Evolutionary conservation across 2,329 filamentous ascomycete species (phyloP).

Genomic region (Trichoderma brevicompactum): DNA sequence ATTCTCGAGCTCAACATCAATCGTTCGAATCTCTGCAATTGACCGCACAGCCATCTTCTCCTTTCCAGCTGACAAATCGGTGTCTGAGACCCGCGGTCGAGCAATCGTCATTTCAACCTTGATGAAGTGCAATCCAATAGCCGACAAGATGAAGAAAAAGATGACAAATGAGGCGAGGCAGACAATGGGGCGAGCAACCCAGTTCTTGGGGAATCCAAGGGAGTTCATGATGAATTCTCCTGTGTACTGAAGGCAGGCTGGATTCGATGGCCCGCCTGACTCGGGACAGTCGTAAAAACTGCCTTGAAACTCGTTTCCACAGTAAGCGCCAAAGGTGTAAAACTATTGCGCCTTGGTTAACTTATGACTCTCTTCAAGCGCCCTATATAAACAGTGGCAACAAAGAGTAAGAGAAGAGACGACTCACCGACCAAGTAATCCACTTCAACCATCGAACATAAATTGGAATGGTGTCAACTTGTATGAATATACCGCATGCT

Average conservation of each 20-base stretch:
- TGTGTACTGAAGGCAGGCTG: constrained; percentile 69
- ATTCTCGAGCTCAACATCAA: constrained; percentile 66
- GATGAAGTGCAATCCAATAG: constrained; percentile 65
- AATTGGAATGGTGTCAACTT: constrained; percentile 71
- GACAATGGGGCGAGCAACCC: constrained; percentile 69
- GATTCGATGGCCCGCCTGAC: constrained; percentile 63
- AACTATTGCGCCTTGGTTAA: constrained; percentile 48
- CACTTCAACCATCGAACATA: constrained; percentile 81
- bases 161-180: constrained; percentile 64
- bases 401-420: neutral
- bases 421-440: constrained; percentile 60
- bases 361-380: neutral
- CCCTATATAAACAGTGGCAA: neutral
- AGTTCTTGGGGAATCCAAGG: constrained; percentile 68
- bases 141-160: constrained; percentile 65
- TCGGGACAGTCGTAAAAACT: constrained; percentile 75
- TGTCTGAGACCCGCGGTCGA: constrained; percentile 60
- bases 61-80: constrained; percentile 70
- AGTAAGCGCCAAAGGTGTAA: constrained; percentile 73
- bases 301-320: constrained; percentile 72
- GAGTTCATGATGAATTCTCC: constrained; percentile 71
- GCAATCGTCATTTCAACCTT: constrained; percentile 72
- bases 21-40: constrained; percentile 57
- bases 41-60: constrained; percentile 66
- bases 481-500: constrained; percentile 77